Conservation (phyloP, 768 basidiomycete genomes). For the Boletus huronensis region DNA sequence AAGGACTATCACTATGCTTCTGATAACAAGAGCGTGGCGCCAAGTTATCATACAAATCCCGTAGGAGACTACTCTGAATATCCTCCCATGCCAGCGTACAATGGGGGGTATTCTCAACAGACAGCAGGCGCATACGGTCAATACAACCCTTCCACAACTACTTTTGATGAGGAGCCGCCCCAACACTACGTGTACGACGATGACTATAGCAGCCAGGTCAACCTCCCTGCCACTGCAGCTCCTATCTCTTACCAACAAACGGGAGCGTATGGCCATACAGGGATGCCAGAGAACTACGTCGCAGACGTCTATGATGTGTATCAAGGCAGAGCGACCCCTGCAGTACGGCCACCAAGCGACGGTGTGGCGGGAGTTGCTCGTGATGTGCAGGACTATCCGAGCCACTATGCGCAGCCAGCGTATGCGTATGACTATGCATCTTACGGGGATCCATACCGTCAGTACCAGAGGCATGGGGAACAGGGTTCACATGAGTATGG, state of each 20-base stretch:
- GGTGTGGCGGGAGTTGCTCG: slow-evolving; percentile 34
- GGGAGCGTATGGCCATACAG: slow-evolving; percentile 17
- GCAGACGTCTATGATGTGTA: slow-evolving; percentile 56
- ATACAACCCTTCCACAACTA: slow-evolving; percentile 57
- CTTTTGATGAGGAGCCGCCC: slow-evolving; percentile 52
- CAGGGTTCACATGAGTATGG: slow-evolving; percentile 30
- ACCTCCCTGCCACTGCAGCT: slow-evolving; percentile 57
- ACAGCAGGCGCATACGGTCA: slow-evolving; percentile 46
- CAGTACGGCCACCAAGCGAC: slow-evolving; percentile 32
- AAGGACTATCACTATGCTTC: slow-evolving; percentile 54
- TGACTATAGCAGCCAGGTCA: slow-evolving; percentile 62
- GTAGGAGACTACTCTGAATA: slow-evolving; percentile 49
- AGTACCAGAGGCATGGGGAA: slow-evolving; percentile 29
- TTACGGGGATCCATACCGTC: slow-evolving; percentile 26
- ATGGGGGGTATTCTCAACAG: slow-evolving; percentile 58
- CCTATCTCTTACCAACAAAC: slow-evolving; percentile 48
- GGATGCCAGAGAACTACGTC: slow-evolving; percentile 27
- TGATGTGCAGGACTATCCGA: slow-evolving; percentile 38
- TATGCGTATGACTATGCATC: slow-evolving; percentile 30
- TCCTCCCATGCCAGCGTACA: slow-evolving; percentile 76
- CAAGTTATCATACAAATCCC: slow-evolving; percentile 34
- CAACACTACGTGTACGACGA: slow-evolving; percentile 56
- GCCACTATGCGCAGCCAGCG: slow-evolving; percentile 23
- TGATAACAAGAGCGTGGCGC: slow-evolving; percentile 43
- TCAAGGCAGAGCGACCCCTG: slow-evolving; percentile 44